Evolutionary conservation across 371 early-diverging fungal species (phyloP).

Genomic region (Mortierella sp.): DNA sequence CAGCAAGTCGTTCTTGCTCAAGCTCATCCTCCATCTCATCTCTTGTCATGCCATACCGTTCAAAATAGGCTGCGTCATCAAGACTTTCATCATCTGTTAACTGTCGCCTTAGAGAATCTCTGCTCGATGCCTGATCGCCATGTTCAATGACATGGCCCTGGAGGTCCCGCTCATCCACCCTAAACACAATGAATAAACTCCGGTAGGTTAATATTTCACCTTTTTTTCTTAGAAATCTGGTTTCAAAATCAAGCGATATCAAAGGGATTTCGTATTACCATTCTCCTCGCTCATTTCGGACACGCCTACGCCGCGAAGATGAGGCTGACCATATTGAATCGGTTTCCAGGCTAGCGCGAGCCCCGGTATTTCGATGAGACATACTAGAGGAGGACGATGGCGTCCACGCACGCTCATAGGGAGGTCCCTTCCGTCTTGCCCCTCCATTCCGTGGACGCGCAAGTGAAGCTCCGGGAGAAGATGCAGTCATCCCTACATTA

Average conservation of each 20-base stretch:
- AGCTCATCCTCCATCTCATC: conserved; percentile 55
- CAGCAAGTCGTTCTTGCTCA: conserved; percentile 55
- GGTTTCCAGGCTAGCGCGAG: not conserved
- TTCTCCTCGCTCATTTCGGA: conserved; percentile 71
- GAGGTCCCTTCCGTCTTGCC: conserved; percentile 29
- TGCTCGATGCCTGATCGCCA: conserved; percentile 34
- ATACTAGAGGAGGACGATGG: conserved; percentile 28
- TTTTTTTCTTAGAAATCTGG: too few relatives aligned
- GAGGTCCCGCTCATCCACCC: conserved; percentile 72
- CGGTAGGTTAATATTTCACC: too few relatives aligned
- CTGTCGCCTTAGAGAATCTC: conserved; percentile 2
- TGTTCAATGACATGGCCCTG: conserved; percentile 76
- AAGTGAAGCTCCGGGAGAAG: conserved; percentile 45
- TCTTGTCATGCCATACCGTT: conserved; percentile 39
- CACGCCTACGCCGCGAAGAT: conserved; percentile 65
- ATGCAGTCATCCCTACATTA: conserved; percentile 66
- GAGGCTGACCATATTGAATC: conserved; percentile 31
- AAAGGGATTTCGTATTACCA: conserved; percentile 56
- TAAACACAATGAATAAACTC: conserved; percentile 12
- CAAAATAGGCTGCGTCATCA: conserved; percentile 27
- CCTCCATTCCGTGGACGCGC: conserved; percentile 49
- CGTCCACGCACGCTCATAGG: conserved; percentile 47
- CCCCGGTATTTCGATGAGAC: not conserved
- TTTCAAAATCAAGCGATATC: too few relatives aligned
- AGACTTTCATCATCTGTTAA: not conserved